phyloP scores from a whole-genome alignment of 1,284 basidiomycete species.

The Grifola frondosa region DNA sequence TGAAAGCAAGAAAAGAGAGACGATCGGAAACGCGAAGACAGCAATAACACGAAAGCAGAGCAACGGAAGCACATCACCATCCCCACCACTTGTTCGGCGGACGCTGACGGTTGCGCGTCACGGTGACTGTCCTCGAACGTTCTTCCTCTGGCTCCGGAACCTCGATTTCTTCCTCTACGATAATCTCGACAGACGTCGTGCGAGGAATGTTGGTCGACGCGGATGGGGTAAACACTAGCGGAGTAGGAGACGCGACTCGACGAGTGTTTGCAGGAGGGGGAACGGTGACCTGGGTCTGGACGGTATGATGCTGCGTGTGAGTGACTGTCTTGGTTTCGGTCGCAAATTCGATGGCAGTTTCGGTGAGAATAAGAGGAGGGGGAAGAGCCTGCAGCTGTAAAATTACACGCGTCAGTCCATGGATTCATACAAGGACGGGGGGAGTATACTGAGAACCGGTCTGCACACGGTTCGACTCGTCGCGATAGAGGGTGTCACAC shows the following conservation, averaged over 20 bases:
- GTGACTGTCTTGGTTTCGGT: slow-evolving; percentile 66
- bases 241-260: slow-evolving; percentile 68
- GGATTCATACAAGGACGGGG: slow-evolving; percentile 25
- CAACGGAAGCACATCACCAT: slow-evolving; percentile 19
- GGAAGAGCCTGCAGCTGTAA: slow-evolving; percentile 43
- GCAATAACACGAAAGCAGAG: too few relatives aligned
- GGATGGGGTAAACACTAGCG: slow-evolving; percentile 55
- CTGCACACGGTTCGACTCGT: slow-evolving; percentile 22
- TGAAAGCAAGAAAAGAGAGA: slow-evolving; percentile 26
- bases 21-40: slow-evolving; percentile 23
- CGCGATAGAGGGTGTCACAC: slow-evolving; percentile 19
- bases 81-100: slow-evolving; percentile 24
- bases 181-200: slow-evolving; percentile 68
- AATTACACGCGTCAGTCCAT: slow-evolving; percentile 40
- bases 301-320: slow-evolving; percentile 52
- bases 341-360: slow-evolving; percentile 43
- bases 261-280: slow-evolving; percentile 78
- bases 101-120: slow-evolving; percentile 20
- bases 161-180: slow-evolving; percentile 49
- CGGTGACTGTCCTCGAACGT: slow-evolving; percentile 15
- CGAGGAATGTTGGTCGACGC: slow-evolving; percentile 57
- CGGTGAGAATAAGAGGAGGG: slow-evolving; percentile 54
- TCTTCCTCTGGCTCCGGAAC: slow-evolving; percentile 29
- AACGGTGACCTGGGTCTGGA: slow-evolving; percentile 53
- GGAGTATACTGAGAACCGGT: slow-evolving; percentile 44